Evolutionary conservation across 2,329 filamentous ascomycete species (phyloP).

Genomic region (Xenoacremonium recifei): DNA sequence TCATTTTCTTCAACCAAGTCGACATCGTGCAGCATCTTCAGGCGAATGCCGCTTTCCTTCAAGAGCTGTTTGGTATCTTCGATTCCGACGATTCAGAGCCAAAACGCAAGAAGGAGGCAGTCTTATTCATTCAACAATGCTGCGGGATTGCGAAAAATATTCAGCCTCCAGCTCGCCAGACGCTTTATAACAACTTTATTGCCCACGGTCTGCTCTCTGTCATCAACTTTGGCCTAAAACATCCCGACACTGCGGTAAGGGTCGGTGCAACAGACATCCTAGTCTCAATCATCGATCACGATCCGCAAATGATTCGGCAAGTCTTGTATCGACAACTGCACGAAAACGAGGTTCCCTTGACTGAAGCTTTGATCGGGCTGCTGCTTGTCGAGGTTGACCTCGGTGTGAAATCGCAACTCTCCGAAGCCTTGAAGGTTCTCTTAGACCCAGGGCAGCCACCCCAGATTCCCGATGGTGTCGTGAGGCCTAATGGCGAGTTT

Average conservation of each 20-base stretch:
- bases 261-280: constrained; percentile 93
- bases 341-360: constrained; percentile 81
- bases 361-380: constrained; percentile 89
- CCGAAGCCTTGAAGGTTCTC: constrained; percentile 91
- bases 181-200: constrained; percentile 87
- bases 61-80: constrained; percentile 87
- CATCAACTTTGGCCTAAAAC: constrained; percentile 87
- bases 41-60: constrained; percentile 72
- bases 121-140: constrained; percentile 95
- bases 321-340: constrained; percentile 91
- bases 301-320: constrained; percentile 88
- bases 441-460: constrained; percentile 65
- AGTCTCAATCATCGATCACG: constrained; percentile 92
- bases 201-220: constrained; percentile 82
- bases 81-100: constrained; percentile 60
- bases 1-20: constrained; percentile 99
- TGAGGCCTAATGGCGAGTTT: constrained; percentile 67
- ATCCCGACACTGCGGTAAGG: constrained; percentile 78
- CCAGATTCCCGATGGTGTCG: constrained; percentile 53
- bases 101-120: constrained; percentile 85
- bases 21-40: constrained; percentile 97
- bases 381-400: constrained; percentile 88
- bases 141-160: constrained; percentile 92
- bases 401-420: constrained; percentile 92
- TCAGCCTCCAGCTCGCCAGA: constrained; percentile 76